phyloP scores from a whole-genome alignment of 1,284 basidiomycete species.

The Cryptococcus sp. region DNA sequence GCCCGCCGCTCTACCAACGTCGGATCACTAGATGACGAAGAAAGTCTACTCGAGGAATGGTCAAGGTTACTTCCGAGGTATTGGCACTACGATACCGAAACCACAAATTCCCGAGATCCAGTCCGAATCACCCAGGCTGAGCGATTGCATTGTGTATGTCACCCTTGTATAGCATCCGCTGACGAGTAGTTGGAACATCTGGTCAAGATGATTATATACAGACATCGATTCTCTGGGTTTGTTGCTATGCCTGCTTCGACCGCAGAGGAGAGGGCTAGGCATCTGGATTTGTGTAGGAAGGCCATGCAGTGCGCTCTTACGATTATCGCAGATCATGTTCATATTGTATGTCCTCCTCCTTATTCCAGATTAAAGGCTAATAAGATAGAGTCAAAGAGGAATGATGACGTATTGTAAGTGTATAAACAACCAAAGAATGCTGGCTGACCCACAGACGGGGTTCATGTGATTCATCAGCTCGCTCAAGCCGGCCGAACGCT shows the following conservation, averaged over 20 bases:
- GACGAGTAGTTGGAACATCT: conserved; percentile 62
- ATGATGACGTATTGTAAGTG: conserved; percentile 80
- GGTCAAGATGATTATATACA: conserved; percentile 61
- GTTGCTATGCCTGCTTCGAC: conserved; percentile 47
- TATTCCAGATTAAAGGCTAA: not conserved
- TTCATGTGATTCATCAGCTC: conserved; percentile 86
- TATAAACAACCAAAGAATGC: not conserved
- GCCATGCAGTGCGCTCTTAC: conserved; percentile 59
- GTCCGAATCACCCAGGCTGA: conserved; percentile 82
- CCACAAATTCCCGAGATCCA: conserved; percentile 75
- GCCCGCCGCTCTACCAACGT: conserved; percentile 45
- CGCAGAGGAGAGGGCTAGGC: conserved; percentile 42
- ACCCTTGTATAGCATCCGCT: not conserved
- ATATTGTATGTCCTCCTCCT: conserved; percentile 58
- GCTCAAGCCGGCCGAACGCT: conserved; percentile 87
- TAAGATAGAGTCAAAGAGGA: conserved; percentile 56
- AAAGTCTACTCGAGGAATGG: conserved; percentile 72
- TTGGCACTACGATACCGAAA: conserved; percentile 75
- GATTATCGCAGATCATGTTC: conserved; percentile 73
- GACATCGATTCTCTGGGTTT: conserved; percentile 50
- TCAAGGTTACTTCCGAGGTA: conserved; percentile 63
- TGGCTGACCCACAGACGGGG: conserved; percentile 59
- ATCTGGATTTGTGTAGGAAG: conserved; percentile 45
- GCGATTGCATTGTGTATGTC: conserved; percentile 61
- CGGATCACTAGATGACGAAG: conserved; percentile 71